Evolutionary conservation across 2,329 filamentous ascomycete species (phyloP).

Genomic region (Daldinia sp.): DNA sequence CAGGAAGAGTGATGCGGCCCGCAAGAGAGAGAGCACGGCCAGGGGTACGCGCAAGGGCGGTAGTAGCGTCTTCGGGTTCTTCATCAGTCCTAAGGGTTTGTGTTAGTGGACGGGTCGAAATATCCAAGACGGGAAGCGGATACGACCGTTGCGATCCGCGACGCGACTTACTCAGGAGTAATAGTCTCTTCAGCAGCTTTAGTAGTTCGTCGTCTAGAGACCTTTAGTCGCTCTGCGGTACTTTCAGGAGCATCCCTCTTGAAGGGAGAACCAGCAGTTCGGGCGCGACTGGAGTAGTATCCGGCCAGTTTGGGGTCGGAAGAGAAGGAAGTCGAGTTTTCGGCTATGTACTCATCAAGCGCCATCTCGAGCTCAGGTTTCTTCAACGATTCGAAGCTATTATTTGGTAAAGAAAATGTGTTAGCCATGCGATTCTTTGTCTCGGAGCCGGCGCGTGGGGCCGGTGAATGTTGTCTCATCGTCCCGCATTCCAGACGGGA

Average conservation of each 20-base stretch:
- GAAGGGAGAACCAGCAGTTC: constrained; percentile 63
- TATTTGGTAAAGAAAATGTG: constrained; percentile 26
- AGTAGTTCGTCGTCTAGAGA: constrained; percentile 47
- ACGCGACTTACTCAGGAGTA: constrained; percentile 70
- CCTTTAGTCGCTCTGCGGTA: constrained; percentile 40
- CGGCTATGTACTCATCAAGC: constrained; percentile 76
- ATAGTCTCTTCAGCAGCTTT: constrained; percentile 70
- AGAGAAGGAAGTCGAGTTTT: constrained; percentile 71
- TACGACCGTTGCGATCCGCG: constrained; percentile 65
- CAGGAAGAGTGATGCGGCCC: constrained; percentile 74
- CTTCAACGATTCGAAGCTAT: constrained; percentile 73
- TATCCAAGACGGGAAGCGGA: constrained; percentile 47
- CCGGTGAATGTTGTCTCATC: constrained; percentile 30
- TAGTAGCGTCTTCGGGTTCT: constrained; percentile 50
- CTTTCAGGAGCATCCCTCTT: constrained; percentile 43
- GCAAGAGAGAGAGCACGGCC: constrained; percentile 63
- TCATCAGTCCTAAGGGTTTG: constrained; percentile 50
- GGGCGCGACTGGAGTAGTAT: constrained; percentile 77
- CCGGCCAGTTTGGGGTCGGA: constrained; percentile 71
- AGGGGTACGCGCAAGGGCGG: constrained; percentile 59
- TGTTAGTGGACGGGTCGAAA: constrained; percentile 73
- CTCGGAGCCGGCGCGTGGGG: constrained; percentile 34
- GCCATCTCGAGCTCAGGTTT: constrained; percentile 81
- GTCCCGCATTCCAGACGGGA: constrained; percentile 34
- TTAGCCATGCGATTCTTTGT: constrained; percentile 39